Evolutionary conservation across 2,329 filamentous ascomycete genomes (phyloP), one percentile per base, ranked within the genome.

Genomic region (Alternaria sp.): DNA sequence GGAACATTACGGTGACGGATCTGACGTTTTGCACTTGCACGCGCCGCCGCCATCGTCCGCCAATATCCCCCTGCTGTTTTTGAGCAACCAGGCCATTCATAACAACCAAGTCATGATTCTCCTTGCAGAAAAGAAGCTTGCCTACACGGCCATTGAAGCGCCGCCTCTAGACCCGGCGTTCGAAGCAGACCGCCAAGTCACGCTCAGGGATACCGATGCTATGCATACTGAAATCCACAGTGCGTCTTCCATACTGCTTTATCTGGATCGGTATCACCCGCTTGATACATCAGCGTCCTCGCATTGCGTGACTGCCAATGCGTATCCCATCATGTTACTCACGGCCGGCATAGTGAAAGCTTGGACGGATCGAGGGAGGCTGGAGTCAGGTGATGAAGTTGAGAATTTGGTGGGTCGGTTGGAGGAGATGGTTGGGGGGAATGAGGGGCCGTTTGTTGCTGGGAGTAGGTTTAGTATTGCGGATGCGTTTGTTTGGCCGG

Each of bases 1-100:
- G 5, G 80, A 80, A 0, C 79, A 85, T 24, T 99, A 99, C 71
- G 94, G 93, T 0, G 68, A 73, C 0, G 95, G 95, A 0, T 97
- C 93, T 65, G 91, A 99, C 72, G 92, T 97, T 6, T 79, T 95
- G 59, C 89, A 95, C 70, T 73, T 86, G 46, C 65, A 75, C 5
- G 7, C 43, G 4, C 43, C 59, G 20, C 67, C 22, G 24, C 7
- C 24, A 2, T 24, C 76, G 1, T 66, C 73, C 0, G 54, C 65
- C 7, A 75, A 79, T 32, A 54, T 67, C 5, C 79, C 80, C 7
- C 76, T 80, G 32, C 65, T 83, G 7, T 81, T 81, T 47, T 70
- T 75, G 1, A 71, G 71, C 4, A 70, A 72, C 42, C 71, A 76
- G 24, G 39, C 51, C 3, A 66, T 75, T 0, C 69, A 75, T 18